Base-by-base conservation (phyloP, 345 rosid genomes). In the Euphorbia pulcherrima region DNA sequence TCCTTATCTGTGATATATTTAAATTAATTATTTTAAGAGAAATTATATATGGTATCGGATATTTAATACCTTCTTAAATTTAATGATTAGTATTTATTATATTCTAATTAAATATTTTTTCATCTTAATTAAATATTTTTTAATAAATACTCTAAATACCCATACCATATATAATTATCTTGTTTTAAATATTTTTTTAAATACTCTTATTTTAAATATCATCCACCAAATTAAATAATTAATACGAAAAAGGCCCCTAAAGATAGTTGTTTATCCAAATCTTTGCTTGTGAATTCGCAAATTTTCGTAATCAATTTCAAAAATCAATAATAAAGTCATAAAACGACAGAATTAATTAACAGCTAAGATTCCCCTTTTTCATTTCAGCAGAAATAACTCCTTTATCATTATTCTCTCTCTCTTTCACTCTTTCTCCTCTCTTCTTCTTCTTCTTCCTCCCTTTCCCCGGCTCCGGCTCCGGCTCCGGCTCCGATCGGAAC, bases 401-500 rank as follows among this genome's bases (percentile, higher is more conserved):
- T 35, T 62, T 62, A 68, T 66, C 72, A 52, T 79, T 67, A 65
- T 71, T 41, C 29, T 51, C 44, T 63, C 56, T 69, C 29, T 40
- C 78, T 33, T 7, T 33, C 37, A 2, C 37, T 33, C 37, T 33
- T 7, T 33, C 37, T 33, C 37, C 37, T 33, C 37, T 33, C 37
- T 33, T 7, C n/a, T 33, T 2, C 7, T 33, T 7, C 37, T 7
- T 33, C 37, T 33, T 33, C 7, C 37, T 33, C 37, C 37, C 37
- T 7, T 33, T 33, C 37, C 7, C 37, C 7, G 37, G 3, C 7
- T 33, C 44, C 7, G 44, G 6, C 40, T 37, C 40, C 8, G 4
- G 40, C 5, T 37, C 8, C n/a, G 53, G 80, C 60, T 77, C 60
- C 68, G 87, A 83, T 88, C 87, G 75, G 91, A 87, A 87, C 87